Percentiles rank a stretch among this genome's conserved stretches.
Conservation (phyloP, 192 early-diverging fungal species). For the Linnemannia exigua region DNA sequence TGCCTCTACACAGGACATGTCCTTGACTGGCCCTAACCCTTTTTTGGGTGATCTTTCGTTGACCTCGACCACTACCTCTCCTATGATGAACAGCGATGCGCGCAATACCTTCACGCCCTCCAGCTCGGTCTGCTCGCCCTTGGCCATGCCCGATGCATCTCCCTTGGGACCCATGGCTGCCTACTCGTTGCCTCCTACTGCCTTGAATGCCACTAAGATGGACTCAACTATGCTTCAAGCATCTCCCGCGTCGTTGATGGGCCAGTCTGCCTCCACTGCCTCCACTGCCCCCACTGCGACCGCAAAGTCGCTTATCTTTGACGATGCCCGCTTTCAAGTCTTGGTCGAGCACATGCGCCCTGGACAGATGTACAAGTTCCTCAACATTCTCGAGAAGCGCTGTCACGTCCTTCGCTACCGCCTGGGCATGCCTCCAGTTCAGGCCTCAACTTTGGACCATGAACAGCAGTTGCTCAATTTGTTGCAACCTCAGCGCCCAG, state of each 20-base stretch:
- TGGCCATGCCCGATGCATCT: not conserved
- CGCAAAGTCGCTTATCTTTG: slow-evolving; percentile 53
- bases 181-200: slow-evolving; percentile 28
- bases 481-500: slow-evolving; percentile 24
- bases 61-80: slow-evolving; percentile 18
- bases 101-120: slow-evolving; percentile 11
- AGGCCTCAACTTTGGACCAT: slow-evolving; percentile 42
- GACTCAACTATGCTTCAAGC: not conserved
- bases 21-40: not conserved
- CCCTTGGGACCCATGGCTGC: slow-evolving; percentile 5
- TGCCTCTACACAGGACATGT: not conserved
- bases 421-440: slow-evolving; percentile 39
- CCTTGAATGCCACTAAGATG: not conserved
- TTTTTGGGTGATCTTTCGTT: not conserved
- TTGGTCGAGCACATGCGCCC: slow-evolving; percentile 63
- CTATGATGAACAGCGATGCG: slow-evolving; percentile 15
- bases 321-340: slow-evolving; percentile 58
- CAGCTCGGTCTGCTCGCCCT: slow-evolving; percentile 33
- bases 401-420: slow-evolving; percentile 63
- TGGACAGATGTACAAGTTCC: slow-evolving; percentile 67
- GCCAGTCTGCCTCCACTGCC: not conserved
- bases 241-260: slow-evolving; percentile 11
- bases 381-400: slow-evolving; percentile 68
- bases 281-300: not conserved
- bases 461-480: slow-evolving; percentile 39